phyloP scores from a whole-genome alignment of 1,284 basidiomycete genomes.

The Boletus semigastroideus region DNA sequence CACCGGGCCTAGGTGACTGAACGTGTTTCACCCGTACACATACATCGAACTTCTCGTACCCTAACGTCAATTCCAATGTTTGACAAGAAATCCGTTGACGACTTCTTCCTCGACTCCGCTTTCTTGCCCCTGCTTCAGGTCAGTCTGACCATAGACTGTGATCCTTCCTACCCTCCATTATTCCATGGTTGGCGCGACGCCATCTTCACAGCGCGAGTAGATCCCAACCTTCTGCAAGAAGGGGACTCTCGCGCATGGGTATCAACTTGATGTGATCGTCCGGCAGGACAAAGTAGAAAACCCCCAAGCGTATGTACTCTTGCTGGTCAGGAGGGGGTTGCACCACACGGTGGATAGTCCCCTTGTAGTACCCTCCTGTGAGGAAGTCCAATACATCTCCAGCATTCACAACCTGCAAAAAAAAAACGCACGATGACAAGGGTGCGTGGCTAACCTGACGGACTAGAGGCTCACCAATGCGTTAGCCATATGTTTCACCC shows the following conservation, averaged over 20 bases:
- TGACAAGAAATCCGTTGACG: conserved; percentile 43
- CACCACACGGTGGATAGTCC: conserved; percentile 45
- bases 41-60: neutral
- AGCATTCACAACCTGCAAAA: conserved; percentile 48
- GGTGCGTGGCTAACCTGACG: neutral
- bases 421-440: neutral
- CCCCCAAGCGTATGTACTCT: conserved; percentile 39
- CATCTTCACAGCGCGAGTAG: conserved; percentile 32
- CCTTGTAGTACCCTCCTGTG: conserved; percentile 51
- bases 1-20: neutral
- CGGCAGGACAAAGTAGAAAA: conserved; percentile 43
- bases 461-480: conserved; percentile 43
- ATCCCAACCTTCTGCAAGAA: conserved; percentile 36
- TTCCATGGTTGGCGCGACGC: conserved; percentile 39
- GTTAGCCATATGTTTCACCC: conserved; percentile 59
- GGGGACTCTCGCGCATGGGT: conserved; percentile 33
- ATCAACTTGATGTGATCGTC: conserved; percentile 34
- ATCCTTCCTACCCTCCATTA: conserved; percentile 42
- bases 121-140: conserved; percentile 35
- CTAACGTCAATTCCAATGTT: conserved; percentile 40
- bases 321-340: conserved; percentile 45
- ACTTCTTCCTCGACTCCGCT: conserved; percentile 42
- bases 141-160: conserved; percentile 38
- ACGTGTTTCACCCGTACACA: neutral
- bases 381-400: conserved; percentile 61